These are phyloP conservation scores for Butyriboletus loyo DNA, from an alignment of 768 basidiomycete genomes.

Conservation along the genomic window DNA sequence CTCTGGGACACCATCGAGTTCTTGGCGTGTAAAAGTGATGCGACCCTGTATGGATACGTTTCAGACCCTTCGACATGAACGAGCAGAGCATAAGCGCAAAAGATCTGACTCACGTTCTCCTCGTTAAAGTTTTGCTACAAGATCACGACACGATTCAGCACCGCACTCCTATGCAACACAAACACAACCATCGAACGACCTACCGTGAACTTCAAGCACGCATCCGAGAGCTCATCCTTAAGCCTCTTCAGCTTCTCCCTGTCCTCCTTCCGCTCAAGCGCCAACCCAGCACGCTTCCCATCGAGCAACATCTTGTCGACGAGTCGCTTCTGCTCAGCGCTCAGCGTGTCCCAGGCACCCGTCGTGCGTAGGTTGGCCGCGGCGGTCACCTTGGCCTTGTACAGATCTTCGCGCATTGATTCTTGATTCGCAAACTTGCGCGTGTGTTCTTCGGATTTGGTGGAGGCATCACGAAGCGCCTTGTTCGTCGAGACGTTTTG, in stretches of 20 bases:
- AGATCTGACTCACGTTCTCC: conserved; percentile 55
- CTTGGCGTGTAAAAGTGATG: conserved; percentile 64
- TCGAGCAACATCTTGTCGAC: conserved; percentile 80
- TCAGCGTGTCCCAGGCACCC: conserved; percentile 59
- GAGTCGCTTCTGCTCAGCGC: conserved; percentile 68
- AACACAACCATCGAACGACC: conserved; percentile 17
- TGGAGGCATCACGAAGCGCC: conserved; percentile 79
- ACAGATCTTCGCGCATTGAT: conserved; percentile 81
- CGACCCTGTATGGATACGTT: conserved; percentile 43
- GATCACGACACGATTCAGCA: neutral
- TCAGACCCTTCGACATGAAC: neutral
- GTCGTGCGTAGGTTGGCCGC: conserved; percentile 64
- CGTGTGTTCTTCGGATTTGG: conserved; percentile 64
- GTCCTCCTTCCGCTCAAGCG: conserved; percentile 57
- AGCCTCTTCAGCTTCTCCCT: conserved; percentile 53
- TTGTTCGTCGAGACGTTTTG: conserved; percentile 77
- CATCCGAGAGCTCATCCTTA: conserved; percentile 75
- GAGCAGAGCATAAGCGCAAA: neutral
- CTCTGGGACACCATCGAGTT: conserved; percentile 77
- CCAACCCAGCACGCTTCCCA: conserved; percentile 76
- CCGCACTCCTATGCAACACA: neutral
- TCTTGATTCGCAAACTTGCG: conserved; percentile 73
- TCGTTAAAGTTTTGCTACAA: conserved; percentile 85
- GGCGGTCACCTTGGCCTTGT: conserved; percentile 65
- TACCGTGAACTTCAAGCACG: conserved; percentile 77